A percentile compares a stretch with the other conserved stretches of the same genome.
Evolutionary conservation across 2,329 filamentous ascomycete genomes (phyloP).

Genomic region (Lasiodiplodia citricola): DNA sequence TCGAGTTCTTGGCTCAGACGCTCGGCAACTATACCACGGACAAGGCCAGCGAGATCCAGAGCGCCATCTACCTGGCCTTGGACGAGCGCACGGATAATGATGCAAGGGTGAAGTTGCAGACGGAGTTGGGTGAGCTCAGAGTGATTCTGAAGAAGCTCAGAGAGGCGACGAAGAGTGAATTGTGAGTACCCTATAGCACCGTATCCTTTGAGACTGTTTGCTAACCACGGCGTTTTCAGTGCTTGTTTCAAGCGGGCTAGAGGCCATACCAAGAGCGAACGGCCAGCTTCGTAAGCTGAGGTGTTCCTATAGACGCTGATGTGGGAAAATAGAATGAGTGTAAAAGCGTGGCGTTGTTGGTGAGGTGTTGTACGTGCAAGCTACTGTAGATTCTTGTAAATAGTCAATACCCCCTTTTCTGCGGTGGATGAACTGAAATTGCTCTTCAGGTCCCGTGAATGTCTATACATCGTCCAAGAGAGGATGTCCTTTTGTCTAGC

Average conservation of each 20-base stretch:
- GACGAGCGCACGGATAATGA: constrained; percentile 89
- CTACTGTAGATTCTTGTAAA: constrained; percentile 4
- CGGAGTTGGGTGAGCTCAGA: constrained; percentile 88
- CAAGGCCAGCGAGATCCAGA: constrained; percentile 78
- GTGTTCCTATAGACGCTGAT: neutral
- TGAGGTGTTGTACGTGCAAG: neutral
- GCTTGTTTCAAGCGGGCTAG: constrained; percentile 26
- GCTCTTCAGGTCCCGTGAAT: neutral
- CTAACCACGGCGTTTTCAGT: constrained; percentile 13
- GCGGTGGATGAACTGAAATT: neutral
- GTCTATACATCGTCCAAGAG: neutral
- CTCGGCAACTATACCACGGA: constrained; percentile 88
- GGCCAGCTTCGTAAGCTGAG: neutral
- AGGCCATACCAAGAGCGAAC: constrained; percentile 23
- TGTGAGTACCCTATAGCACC: constrained; percentile 29
- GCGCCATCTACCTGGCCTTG: constrained; percentile 88
- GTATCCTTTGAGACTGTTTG: neutral
- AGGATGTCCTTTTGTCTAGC: no score
- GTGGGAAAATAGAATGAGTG: neutral
- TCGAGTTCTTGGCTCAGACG: constrained; percentile 95
- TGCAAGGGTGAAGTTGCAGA: constrained; percentile 78
- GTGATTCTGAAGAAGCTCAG: constrained; percentile 73
- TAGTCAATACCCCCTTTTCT: constrained; percentile 19
- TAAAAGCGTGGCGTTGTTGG: neutral
- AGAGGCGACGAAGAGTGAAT: constrained; percentile 45